Evolutionary conservation across 73 alveolate species (phyloP), one percentile per base, ranked within the genome.

Genomic region (Tetrahymena malaccensis): DNA sequence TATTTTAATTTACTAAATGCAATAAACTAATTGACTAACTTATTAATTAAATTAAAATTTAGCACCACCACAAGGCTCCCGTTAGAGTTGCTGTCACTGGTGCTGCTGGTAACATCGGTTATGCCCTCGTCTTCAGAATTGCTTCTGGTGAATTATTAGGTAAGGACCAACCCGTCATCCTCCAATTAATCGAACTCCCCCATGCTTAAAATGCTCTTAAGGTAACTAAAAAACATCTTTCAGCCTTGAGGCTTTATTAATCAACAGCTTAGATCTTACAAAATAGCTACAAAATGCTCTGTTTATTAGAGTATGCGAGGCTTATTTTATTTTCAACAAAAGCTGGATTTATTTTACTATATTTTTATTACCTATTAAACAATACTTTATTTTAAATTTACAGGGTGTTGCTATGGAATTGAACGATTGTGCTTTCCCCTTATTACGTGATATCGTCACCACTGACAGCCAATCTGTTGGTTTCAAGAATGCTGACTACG

Each of bases 351-450:
- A 50, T 50, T 50, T 19, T 5, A 15, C 16, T 50, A 21, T 50
- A 21, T 50, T 50, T 0, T 21, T 11, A 0, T 13, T 1, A 19
- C 27, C 16, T 2, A 31, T 50, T 50, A 5, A 19, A 50, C 83
- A 50, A 50, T 50, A 4, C 22, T 27, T 70, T 70, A 7, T 31
- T 22, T 70, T 19, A 25, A 70, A 70, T 22, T 56, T 56, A 70
- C 2, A 94, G 94, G 98, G 98, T 17, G 99, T 99, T 58, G 97
- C 96, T 95, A 97, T 99, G 98, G 99, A 99, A 97, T 96, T 99
- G 85, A 97, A 97, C 89, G 99, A 99, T 96, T 98, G 99, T 96
- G 99, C 99, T 85, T 99, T 98, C 99, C 99, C 99, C 84, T 97
- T 98, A 37, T 97, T 99, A 43, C 93, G 97, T 57, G 99, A 98